Conservation (phyloP, 306 rosid genomes). For the Fragaria iinumae region DNA sequence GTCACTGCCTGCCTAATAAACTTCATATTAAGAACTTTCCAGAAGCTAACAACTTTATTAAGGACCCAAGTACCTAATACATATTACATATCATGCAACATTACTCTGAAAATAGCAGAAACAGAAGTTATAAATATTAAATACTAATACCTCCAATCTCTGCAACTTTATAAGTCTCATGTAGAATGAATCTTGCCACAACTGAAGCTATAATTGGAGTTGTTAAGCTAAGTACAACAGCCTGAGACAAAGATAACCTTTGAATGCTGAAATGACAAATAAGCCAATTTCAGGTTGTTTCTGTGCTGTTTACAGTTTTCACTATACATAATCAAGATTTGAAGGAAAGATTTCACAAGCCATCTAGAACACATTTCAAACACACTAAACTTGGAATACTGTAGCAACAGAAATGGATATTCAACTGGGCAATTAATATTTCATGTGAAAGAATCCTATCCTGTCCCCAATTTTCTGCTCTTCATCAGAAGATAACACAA, state of each 20-base stretch:
- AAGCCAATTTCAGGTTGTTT: conserved; percentile 21
- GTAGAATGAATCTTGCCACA: conserved; percentile 63
- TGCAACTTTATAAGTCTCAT: conserved; percentile 56
- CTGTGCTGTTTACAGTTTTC: conserved; percentile 3
- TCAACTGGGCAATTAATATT: background rate
- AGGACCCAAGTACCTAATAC: background rate
- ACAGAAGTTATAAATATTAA: conserved; percentile 13
- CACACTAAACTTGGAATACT: background rate
- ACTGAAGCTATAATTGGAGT: conserved; percentile 76
- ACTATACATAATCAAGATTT: conserved; percentile 1
- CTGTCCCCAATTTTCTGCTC: conserved; percentile 3
- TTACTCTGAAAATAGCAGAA: background rate
- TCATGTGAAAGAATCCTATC: background rate
- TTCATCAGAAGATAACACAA: background rate
- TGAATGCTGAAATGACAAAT: conserved; percentile 63
- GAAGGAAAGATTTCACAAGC: background rate
- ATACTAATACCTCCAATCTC: conserved; percentile 57
- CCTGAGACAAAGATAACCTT: conserved; percentile 65
- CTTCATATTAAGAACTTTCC: background rate
- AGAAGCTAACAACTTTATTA: conserved; percentile 3
- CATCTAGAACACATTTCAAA: background rate
- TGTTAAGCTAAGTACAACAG: conserved; percentile 60
- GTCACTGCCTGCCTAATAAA: conserved; percentile 16
- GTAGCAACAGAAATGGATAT: background rate
- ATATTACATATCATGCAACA: conserved; percentile 10